A percentile compares a stretch with the other conserved stretches of the same genome.
Evolutionary conservation across 2,329 filamentous ascomycete species (phyloP).

Genomic region (Allantophomopsis lycopodina): DNA sequence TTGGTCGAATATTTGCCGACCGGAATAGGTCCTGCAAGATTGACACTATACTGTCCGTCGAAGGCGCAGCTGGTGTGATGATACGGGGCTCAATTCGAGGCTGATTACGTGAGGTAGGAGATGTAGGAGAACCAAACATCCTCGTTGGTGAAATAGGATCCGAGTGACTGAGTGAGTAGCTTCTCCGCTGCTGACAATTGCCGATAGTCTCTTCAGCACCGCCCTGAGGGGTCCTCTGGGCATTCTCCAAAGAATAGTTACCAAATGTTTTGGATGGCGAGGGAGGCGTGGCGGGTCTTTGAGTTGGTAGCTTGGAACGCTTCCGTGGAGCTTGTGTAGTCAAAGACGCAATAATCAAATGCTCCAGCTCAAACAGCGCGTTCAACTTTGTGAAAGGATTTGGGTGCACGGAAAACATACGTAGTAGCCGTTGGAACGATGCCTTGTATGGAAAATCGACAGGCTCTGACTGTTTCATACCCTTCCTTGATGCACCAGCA

Average conservation of each 20-base stretch:
- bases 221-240: constrained; percentile 21
- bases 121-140: constrained; percentile 35
- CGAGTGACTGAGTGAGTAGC: constrained; percentile 33
- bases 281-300: too few species aligned
- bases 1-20: constrained; percentile 56
- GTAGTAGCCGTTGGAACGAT: constrained; percentile 67
- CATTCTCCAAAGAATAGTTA: constrained; percentile 11
- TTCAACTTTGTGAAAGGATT: constrained; percentile 81
- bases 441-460: constrained; percentile 65
- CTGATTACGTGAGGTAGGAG: constrained; percentile 52
- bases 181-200: constrained; percentile 54
- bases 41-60: constrained; percentile 41
- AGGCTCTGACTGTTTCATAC: constrained; percentile 11
- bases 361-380: constrained; percentile 69
- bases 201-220: constrained; percentile 49
- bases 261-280: constrained; percentile 12
- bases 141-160: constrained; percentile 21
- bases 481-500: neutral
- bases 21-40: constrained; percentile 55
- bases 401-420: constrained; percentile 78
- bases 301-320: neutral
- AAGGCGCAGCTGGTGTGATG: constrained; percentile 15
- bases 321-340: constrained; percentile 29
- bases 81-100: constrained; percentile 49
- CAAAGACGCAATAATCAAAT: constrained; percentile 66